These are phyloP conservation scores for Wickerhamiella azyma DNA, from an alignment of 805 yeast species.

Conservation along the genomic window DNA sequence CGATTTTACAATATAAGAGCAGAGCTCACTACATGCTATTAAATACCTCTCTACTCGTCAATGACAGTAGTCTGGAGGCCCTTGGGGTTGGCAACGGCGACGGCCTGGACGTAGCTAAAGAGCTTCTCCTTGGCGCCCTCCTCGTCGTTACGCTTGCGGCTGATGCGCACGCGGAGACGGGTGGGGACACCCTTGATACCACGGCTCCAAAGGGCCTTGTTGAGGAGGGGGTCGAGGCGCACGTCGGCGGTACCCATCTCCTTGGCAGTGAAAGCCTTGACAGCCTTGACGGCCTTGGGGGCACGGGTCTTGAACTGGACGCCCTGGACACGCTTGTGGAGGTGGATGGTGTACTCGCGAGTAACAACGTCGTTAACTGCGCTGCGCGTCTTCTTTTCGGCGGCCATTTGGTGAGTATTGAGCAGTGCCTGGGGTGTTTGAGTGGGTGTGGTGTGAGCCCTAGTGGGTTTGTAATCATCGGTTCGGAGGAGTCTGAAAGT, in stretches of 20 bases:
- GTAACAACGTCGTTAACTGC: constrained; percentile 98
- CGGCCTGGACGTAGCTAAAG: constrained; percentile 97
- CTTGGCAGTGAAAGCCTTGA: constrained; percentile 94
- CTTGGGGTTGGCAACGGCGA: constrained; percentile 85
- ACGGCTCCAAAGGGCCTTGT: constrained; percentile 98
- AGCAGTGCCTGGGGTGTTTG: neutral
- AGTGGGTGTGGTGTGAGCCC: neutral
- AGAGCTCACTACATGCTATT: neutral
- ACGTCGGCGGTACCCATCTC: constrained; percentile 99
- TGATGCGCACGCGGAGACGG: constrained; percentile 97
- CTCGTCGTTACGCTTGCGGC: constrained; percentile 99
- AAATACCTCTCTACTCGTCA: constrained; percentile 40
- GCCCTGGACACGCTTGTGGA: constrained; percentile 99
- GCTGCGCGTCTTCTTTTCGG: constrained; percentile 30
- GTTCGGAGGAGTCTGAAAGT: neutral
- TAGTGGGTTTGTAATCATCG: neutral
- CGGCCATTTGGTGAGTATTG: constrained; percentile 26
- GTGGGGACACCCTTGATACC: constrained; percentile 98
- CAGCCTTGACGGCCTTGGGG: constrained; percentile 98
- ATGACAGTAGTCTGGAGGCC: constrained; percentile 97
- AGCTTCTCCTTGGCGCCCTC: constrained; percentile 97
- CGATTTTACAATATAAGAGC: neutral
- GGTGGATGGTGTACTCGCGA: constrained; percentile 99
- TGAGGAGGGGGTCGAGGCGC: constrained; percentile 96
- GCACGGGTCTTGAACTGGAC: constrained; percentile 99